Conservation (phyloP, 1,284 basidiomycete species). For the Malassezia arunalokei region DNA sequence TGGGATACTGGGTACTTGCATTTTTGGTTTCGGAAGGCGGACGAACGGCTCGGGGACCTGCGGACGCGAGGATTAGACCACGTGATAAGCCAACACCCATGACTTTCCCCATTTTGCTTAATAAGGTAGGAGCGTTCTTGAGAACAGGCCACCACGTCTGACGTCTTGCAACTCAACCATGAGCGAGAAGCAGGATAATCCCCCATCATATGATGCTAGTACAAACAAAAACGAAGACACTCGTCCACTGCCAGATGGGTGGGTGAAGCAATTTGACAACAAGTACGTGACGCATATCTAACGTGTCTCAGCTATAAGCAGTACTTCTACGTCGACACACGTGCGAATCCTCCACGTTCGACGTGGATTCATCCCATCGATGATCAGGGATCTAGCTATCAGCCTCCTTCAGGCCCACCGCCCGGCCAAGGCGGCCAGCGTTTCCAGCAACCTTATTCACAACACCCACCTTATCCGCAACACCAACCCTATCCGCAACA, state of each 20-base stretch:
- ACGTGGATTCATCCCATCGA: constrained; percentile 40
- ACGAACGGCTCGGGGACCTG: too few relatives aligned
- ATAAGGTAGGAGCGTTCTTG: too few relatives aligned
- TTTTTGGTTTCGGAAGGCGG: too few relatives aligned
- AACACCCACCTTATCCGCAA: background rate
- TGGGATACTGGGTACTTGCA: too few relatives aligned
- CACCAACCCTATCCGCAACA: constrained; percentile 18
- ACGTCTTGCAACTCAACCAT: background rate
- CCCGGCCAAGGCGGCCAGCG: background rate
- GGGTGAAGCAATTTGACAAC: constrained; percentile 39
- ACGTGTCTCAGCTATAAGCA: constrained; percentile 25
- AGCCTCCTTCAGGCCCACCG: constrained; percentile 27
- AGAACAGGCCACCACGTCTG: too few relatives aligned
- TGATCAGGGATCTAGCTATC: constrained; percentile 16
- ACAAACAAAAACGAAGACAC: constrained; percentile 14
- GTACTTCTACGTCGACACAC: constrained; percentile 43
- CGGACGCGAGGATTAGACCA: too few relatives aligned
- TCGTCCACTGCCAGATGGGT: constrained; percentile 31
- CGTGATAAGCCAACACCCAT: too few relatives aligned
- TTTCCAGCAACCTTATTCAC: constrained; percentile 11
- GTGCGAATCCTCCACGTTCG: constrained; percentile 32
- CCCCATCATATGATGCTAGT: constrained; percentile 8
- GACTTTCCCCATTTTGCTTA: too few relatives aligned
- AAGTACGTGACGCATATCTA: constrained; percentile 18
- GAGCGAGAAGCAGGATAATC: constrained; percentile 3